Evolutionary conservation across 768 basidiomycete genomes (phyloP).

Genomic region (Cubamyces lactineus): DNA sequence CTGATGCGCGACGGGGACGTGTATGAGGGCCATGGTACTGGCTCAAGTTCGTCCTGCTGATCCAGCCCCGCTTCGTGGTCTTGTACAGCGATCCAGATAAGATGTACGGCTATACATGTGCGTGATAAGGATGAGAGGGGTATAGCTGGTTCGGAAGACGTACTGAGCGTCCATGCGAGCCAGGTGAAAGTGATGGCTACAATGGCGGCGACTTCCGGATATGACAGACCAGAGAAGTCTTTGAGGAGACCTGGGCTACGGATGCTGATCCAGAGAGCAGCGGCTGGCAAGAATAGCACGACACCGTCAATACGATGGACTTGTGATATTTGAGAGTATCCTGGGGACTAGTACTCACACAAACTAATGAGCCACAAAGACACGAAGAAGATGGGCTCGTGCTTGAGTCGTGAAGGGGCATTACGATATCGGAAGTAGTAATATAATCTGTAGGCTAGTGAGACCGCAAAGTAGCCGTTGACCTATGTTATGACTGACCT

Average conservation of each 20-base stretch:
- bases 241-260: slow-evolving; percentile 5
- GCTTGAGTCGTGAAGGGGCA: slow-evolving; percentile 8
- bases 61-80: not conserved
- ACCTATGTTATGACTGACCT: not conserved
- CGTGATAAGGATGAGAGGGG: too few relatives aligned
- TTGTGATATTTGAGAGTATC: not conserved
- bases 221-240: slow-evolving; percentile 12
- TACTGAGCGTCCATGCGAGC: slow-evolving; percentile 18
- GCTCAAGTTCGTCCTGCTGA: slow-evolving; percentile 3
- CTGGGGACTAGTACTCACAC: not conserved
- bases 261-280: slow-evolving; percentile 12
- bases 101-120: slow-evolving; percentile 10
- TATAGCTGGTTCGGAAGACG: not conserved
- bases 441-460: not conserved
- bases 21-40: slow-evolving; percentile 9
- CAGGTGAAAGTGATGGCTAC: slow-evolving; percentile 13
- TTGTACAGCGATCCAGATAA: slow-evolving; percentile 19
- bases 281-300: not conserved
- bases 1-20: not conserved
- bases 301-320: not conserved
- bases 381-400: slow-evolving; percentile 15
- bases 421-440: slow-evolving; percentile 17
- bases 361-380: slow-evolving; percentile 12
- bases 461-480: not conserved
- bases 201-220: slow-evolving; percentile 14